Percentiles rank a stretch among this genome's conserved stretches.
These are phyloP conservation scores for Auriculariales sp. DNA, from an alignment of 768 basidiomycete genomes.

Conservation along the genomic window DNA sequence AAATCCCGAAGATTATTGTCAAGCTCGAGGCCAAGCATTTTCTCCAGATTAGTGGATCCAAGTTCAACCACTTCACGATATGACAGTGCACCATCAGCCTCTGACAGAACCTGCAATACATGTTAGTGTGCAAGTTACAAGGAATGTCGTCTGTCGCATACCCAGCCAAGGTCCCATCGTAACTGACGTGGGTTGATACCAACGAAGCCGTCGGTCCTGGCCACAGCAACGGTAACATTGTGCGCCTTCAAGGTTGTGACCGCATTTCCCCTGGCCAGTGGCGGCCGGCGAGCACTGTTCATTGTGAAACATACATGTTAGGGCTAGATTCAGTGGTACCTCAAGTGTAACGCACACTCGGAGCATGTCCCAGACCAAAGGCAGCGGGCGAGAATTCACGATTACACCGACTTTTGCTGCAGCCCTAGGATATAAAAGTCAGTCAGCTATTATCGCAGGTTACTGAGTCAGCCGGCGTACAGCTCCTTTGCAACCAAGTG, in stretches of 20 bases:
- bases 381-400: conserved; percentile 48
- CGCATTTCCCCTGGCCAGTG: conserved; percentile 16
- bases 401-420: conserved; percentile 58
- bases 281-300: conserved; percentile 29
- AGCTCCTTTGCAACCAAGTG: conserved; percentile 63
- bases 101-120: conserved; percentile 21
- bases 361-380: conserved; percentile 54
- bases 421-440: conserved; percentile 20
- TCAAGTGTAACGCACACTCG: conserved; percentile 45
- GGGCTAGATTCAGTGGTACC: too few species aligned
- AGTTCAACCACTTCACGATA: conserved; percentile 36
- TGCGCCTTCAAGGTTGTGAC: conserved; percentile 15
- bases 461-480: not conserved
- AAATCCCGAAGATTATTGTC: conserved; percentile 22
- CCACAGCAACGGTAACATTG: conserved; percentile 14
- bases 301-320: too few species aligned
- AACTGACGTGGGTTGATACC: conserved; percentile 59
- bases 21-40: conserved; percentile 28
- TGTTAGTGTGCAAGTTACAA: too few species aligned
- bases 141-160: conserved; percentile 22
- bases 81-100: conserved; percentile 22
- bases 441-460: too few species aligned
- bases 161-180: conserved; percentile 75
- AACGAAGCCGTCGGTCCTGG: conserved; percentile 26
- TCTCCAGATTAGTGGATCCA: conserved; percentile 39